phyloP scores from a whole-genome alignment of 306 rosid species.

The Calophaca sinica region DNA sequence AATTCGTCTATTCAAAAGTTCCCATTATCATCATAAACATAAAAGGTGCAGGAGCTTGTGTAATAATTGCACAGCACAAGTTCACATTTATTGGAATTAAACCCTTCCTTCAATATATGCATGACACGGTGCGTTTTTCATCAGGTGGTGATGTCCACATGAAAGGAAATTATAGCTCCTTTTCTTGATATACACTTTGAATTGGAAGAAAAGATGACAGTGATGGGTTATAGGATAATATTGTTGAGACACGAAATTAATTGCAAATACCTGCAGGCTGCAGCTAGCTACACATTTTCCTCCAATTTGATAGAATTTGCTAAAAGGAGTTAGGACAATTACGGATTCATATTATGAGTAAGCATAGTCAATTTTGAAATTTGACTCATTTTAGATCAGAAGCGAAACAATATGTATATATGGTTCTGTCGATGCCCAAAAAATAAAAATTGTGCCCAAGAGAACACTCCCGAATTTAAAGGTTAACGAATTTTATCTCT shows the following conservation, averaged over 20 bases:
- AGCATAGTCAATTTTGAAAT: not conserved
- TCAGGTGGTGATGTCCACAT: conserved; percentile 50
- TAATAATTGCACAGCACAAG: conserved; percentile 62
- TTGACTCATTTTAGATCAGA: not conserved
- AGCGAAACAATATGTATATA: not conserved
- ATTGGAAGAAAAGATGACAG: conserved; percentile 24
- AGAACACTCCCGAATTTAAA: not conserved
- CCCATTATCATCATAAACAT: conserved; percentile 37
- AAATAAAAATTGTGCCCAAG: not conserved
- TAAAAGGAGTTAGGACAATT: not conserved
- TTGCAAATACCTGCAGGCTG: conserved; percentile 30
- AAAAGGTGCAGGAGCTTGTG: conserved; percentile 56
- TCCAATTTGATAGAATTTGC: not conserved
- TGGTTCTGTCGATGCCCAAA: not conserved
- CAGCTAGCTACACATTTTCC: conserved; percentile 3
- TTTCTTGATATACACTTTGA: conserved; percentile 44
- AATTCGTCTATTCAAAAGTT: not conserved
- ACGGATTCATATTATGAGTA: not conserved
- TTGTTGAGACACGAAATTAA: conserved; percentile 46
- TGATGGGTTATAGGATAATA: conserved; percentile 11
- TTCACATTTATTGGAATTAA: conserved; percentile 46
- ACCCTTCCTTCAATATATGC: conserved; percentile 41
- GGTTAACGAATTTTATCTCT: too few relatives aligned
- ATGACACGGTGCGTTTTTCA: conserved; percentile 51
- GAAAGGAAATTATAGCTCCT: conserved; percentile 51